phyloP scores from a whole-genome alignment of 495 filamentous ascomycete species.

The Penicillium salamii region DNA sequence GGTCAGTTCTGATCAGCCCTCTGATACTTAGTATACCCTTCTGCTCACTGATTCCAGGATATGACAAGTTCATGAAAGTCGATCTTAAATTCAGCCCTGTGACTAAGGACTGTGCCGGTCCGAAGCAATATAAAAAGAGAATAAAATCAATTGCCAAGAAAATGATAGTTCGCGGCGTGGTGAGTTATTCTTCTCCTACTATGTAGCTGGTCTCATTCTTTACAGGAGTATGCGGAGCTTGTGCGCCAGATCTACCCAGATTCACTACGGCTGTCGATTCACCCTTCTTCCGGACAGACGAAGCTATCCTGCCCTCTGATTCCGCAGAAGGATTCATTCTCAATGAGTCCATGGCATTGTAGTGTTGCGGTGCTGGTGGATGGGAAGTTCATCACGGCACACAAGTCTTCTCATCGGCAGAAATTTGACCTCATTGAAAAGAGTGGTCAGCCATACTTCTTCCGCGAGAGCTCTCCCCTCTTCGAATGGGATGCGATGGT shows the following conservation, averaged over 20 bases:
- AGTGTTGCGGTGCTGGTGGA: conserved; percentile 1
- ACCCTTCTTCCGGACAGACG: conserved; percentile 5
- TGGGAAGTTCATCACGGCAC: conserved; percentile 2
- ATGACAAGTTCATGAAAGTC: conserved; percentile 7
- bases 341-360: conserved; percentile 10
- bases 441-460: conserved; percentile 2
- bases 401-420: conserved; percentile 1
- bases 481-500: background rate
- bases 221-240: conserved; percentile 3
- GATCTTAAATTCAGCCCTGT: conserved; percentile 7
- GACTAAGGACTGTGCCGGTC: background rate
- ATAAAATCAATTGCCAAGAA: conserved; percentile 4
- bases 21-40: too few relatives aligned
- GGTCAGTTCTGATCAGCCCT: background rate
- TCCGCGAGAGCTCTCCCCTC: conserved; percentile 4
- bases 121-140: conserved; percentile 9
- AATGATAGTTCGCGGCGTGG: conserved; percentile 6
- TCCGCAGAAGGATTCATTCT: conserved; percentile 1
- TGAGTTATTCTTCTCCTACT: background rate
- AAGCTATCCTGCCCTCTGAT: conserved; percentile 6
- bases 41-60: conserved; percentile 1
- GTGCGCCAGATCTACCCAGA: conserved; percentile 7
- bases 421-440: background rate
- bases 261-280: conserved; percentile 6
- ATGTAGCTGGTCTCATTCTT: background rate